Base-by-base conservation (phyloP, 2,329 filamentous ascomycete genomes). In the Ilyonectria mors-panacis region DNA sequence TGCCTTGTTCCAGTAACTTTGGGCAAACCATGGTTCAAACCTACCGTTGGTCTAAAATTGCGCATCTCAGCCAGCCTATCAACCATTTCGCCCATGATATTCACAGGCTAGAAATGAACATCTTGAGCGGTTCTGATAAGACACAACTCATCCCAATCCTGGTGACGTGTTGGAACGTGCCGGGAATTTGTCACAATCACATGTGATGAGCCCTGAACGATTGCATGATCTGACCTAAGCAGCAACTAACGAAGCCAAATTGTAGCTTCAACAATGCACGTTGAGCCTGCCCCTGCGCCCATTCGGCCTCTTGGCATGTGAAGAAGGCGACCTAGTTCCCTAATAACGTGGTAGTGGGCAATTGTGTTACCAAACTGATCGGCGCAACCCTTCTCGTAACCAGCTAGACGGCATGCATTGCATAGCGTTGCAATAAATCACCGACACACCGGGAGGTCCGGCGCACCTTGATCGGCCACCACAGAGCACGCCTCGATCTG, bases 281-380 rank as follows among this genome's bases (percentile, higher is more conserved):
- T 47, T 63, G 50, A 53, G 50, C 35, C n/a, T 50, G 28, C 53
- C 42, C 12, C 17, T 51, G 51, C 37, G 26, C 19, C 48, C 21
- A 48, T 60, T 67, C 45, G 51, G 37, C 26, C 45, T 23, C 37
- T 28, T 66, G 37, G 53, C 71, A 73, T 70, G 71, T 70, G 67
- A 72, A 45, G 30, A 67, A 54, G 21, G n/a, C 23, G 17, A 23
- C 53, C 17, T 28, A 54, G 48, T 33, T 19, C 50, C 47, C 50
- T 39, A 13, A 13, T 4, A 10, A 51, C 17, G 48, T 51, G 9
- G 30, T n/a, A 17, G 12, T 45, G 10, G 44, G 4, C 10, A 35
- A 21, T 15, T 21, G 50, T 42, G n/a, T 50, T 50, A 50, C 47
- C 28, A 5, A 48, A 17, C 17, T n/a, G 30, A 30, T 50, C 28